Evolutionary conservation across 2,329 filamentous ascomycete genomes (phyloP).

Genomic region (Xylaria digitata): DNA sequence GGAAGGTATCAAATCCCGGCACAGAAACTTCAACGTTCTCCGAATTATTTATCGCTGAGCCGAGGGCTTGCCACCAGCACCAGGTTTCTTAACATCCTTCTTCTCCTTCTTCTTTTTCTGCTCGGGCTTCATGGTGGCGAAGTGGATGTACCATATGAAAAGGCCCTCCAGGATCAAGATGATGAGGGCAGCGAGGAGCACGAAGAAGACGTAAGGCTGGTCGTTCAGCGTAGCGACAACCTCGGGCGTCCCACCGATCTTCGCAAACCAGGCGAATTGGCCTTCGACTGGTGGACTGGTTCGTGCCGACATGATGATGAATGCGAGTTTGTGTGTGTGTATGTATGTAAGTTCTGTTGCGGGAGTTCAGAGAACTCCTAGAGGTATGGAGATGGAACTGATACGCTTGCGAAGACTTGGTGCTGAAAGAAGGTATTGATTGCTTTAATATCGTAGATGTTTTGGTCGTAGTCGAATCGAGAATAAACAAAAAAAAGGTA

Average conservation of each 20-base stretch:
- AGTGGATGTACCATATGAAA: constrained; percentile 69
- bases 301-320: constrained; percentile 30
- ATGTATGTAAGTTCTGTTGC: background rate
- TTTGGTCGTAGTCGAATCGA: background rate
- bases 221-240: constrained; percentile 71
- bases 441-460: background rate
- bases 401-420: background rate
- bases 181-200: constrained; percentile 66
- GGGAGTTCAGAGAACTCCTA: background rate
- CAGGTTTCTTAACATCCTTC: constrained; percentile 55
- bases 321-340: background rate
- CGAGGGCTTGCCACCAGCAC: constrained; percentile 48
- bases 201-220: constrained; percentile 68
- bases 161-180: constrained; percentile 59
- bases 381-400: background rate
- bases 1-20: background rate
- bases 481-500: constrained; percentile 9
- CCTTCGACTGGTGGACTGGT: constrained; percentile 53
- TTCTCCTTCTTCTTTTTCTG: constrained; percentile 66
- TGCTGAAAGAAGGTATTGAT: constrained; percentile 10
- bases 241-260: constrained; percentile 67
- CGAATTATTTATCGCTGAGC: constrained; percentile 43
- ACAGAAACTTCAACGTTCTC: background rate
- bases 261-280: constrained; percentile 67
- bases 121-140: constrained; percentile 69